phyloP scores from a whole-genome alignment of 768 basidiomycete species.

The Daedaleopsis sinensis region DNA sequence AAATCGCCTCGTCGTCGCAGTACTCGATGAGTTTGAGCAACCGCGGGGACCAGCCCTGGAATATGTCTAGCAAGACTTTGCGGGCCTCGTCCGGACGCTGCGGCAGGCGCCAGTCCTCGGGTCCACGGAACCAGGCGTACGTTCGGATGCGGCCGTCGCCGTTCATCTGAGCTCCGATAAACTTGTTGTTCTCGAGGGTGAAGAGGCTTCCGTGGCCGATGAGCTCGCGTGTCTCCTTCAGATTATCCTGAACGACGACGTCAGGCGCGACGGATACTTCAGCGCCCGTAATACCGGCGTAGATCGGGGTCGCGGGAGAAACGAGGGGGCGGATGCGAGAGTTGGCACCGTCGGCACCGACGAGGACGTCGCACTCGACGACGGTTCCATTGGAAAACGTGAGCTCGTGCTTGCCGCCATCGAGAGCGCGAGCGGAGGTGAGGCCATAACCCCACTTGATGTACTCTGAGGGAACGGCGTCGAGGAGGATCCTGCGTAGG shows the following conservation, averaged over 20 bases:
- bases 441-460: not conserved
- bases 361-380: constrained; percentile 26
- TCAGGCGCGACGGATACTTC: constrained; percentile 28
- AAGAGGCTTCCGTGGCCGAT: constrained; percentile 36
- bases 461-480: not conserved
- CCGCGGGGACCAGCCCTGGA: constrained; percentile 14
- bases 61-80: constrained; percentile 3
- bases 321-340: constrained; percentile 40
- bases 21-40: constrained; percentile 13
- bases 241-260: too few species aligned
- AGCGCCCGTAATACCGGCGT: constrained; percentile 33
- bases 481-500: not conserved
- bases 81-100: constrained; percentile 12
- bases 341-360: constrained; percentile 47
- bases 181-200: constrained; percentile 28
- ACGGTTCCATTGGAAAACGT: not conserved
- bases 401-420: not conserved
- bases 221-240: too few species aligned
- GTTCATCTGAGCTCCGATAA: constrained; percentile 38
- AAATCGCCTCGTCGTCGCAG: constrained; percentile 9
- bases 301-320: constrained; percentile 33
- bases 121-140: constrained; percentile 14
- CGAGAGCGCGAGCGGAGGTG: not conserved
- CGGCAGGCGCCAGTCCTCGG: constrained; percentile 14
- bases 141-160: constrained; percentile 25